phyloP scores from a whole-genome alignment of 257 asterid genomes.

The Cynanchum wilfordii region DNA sequence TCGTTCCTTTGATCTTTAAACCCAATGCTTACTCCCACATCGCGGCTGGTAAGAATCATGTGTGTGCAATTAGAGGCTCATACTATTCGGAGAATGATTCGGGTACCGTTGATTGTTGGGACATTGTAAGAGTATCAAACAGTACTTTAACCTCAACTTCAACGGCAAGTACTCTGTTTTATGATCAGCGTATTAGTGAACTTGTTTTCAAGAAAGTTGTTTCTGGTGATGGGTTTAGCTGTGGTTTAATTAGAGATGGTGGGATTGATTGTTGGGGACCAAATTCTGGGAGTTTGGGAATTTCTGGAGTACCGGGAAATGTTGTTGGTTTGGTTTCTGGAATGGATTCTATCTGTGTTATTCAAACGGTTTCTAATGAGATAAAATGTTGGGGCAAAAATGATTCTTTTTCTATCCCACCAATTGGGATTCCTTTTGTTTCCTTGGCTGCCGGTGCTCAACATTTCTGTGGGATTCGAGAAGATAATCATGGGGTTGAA shows the following conservation, averaged over 20 bases:
- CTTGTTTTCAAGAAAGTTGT: conserved; percentile 47
- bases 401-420: conserved; percentile 31
- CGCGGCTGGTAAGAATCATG: conserved; percentile 78
- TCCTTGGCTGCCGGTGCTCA: conserved; percentile 60
- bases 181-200: conserved; percentile 33
- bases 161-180: conserved; percentile 41
- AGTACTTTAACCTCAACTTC: conserved; percentile 36
- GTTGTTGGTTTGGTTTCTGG: conserved; percentile 51
- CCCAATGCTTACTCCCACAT: conserved; percentile 56
- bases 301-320: conserved; percentile 32
- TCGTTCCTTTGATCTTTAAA: conserved; percentile 47
- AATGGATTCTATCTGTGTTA: conserved; percentile 57
- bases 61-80: conserved; percentile 72
- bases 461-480: conserved; percentile 88
- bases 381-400: conserved; percentile 74
- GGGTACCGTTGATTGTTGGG: conserved; percentile 88
- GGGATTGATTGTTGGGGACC: conserved; percentile 81
- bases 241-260: conserved; percentile 58
- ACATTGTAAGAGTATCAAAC: conserved; percentile 35
- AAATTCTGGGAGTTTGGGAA: conserved; percentile 38
- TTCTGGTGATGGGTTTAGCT: conserved; percentile 83
- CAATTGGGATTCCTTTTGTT: conserved; percentile 52
- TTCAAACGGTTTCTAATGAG: conserved; percentile 45
- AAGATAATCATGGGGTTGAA: conserved; percentile 65
- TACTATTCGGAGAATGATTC: conserved; percentile 54